These are phyloP conservation scores for Mrakia blollopis DNA, from an alignment of 768 basidiomycete species.

Conservation along the genomic window DNA sequence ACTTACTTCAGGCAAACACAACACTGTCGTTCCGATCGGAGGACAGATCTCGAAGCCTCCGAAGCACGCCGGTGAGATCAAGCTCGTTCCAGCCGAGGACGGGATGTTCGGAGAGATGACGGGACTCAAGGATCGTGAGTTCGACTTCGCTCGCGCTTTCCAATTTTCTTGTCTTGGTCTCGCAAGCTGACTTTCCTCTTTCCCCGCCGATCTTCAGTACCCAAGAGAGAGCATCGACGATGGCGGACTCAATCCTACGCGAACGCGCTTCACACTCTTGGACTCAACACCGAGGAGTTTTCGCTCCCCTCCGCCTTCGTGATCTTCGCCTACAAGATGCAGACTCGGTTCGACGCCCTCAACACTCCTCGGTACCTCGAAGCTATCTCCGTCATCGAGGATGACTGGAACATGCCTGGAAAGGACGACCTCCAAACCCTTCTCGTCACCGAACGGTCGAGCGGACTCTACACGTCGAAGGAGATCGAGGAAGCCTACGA, in stretches of 20 bases:
- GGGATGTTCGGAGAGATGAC: background rate
- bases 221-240: background rate
- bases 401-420: slow-evolving; percentile 6
- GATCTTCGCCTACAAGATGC: slow-evolving; percentile 25
- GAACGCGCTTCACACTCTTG: slow-evolving; percentile 5
- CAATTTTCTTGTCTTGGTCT: background rate
- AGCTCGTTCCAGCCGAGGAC: background rate
- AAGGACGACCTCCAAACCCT: slow-evolving; percentile 28
- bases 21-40: slow-evolving; percentile 1
- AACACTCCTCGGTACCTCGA: slow-evolving; percentile 21
- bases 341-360: slow-evolving; percentile 13
- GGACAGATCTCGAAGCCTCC: background rate
- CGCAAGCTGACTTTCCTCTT: background rate
- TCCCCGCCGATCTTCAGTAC: background rate
- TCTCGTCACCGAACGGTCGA: slow-evolving; percentile 18
- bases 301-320: background rate
- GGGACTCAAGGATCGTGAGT: background rate
- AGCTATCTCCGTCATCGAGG: background rate
- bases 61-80: background rate
- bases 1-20: no score
- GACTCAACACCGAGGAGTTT: slow-evolving; percentile 20
- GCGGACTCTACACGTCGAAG: slow-evolving; percentile 3
- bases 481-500: slow-evolving; percentile 26
- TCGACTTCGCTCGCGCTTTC: background rate
- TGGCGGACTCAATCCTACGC: background rate